A percentile compares a stretch with the other conserved stretches of the same genome.
Evolutionary conservation across 2,329 filamentous ascomycete species (phyloP).

Genomic region (Epichloe sylvatica): DNA sequence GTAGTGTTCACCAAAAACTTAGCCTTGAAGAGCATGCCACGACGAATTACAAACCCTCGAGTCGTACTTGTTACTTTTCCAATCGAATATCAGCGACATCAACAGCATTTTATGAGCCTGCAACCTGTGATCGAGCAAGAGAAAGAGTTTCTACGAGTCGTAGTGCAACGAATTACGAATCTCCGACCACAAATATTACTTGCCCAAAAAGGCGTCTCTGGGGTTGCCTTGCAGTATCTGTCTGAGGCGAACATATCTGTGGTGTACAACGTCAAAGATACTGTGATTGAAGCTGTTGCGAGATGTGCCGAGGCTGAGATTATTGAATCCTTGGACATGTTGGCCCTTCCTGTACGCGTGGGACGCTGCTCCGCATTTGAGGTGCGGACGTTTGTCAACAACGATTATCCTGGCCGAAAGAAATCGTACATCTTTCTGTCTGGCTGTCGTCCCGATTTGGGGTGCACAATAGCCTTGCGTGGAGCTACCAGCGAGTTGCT

Average conservation of each 20-base stretch:
- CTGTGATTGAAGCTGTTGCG: slow-evolving; percentile 88
- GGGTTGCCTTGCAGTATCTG: slow-evolving; percentile 76
- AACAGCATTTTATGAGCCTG: slow-evolving; percentile 87
- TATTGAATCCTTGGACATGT: slow-evolving; percentile 88
- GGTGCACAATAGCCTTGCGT: slow-evolving; percentile 85
- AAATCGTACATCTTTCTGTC: slow-evolving; percentile 96
- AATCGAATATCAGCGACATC: slow-evolving; percentile 85
- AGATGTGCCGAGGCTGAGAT: slow-evolving; percentile 84
- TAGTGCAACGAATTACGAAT: slow-evolving; percentile 82
- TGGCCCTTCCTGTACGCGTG: slow-evolving; percentile 57
- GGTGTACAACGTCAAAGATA: slow-evolving; percentile 90
- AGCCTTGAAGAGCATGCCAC: slow-evolving; percentile 89
- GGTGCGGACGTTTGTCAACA: slow-evolving; percentile 86
- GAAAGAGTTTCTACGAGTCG: slow-evolving; percentile 78
- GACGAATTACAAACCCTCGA: slow-evolving; percentile 68
- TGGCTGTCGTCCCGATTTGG: slow-evolving; percentile 76
- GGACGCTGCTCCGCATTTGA: slow-evolving; percentile 80
- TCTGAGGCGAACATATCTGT: slow-evolving; percentile 84
- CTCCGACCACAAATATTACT: slow-evolving; percentile 73
- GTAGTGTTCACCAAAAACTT: slow-evolving; percentile 97
- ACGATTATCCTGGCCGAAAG: slow-evolving; percentile 56
- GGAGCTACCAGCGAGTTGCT: slow-evolving; percentile 62
- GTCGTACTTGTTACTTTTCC: slow-evolving; percentile 91
- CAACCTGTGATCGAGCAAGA: slow-evolving; percentile 96
- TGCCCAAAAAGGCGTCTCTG: slow-evolving; percentile 91